Evolutionary conservation across 371 early-diverging fungal genomes (phyloP), one percentile per base, ranked within the genome.

Genomic region (Rhizomucor pusillus): DNA sequence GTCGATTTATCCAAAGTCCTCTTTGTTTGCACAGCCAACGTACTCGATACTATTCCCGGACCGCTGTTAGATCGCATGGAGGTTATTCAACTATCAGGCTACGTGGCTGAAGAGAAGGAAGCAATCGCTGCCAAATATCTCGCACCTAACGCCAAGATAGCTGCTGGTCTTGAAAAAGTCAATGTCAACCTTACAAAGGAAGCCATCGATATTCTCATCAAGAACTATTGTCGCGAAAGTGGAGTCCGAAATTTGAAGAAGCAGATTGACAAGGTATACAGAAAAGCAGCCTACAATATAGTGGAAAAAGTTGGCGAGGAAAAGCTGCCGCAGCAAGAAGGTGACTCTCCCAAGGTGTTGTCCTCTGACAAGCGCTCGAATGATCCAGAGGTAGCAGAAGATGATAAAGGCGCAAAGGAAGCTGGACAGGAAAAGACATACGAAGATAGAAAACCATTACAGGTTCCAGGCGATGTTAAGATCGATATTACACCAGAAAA

Each of bases 31-130:
- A 98, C 99, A 0, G 99, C 99, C 47, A 98, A 98, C 61, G 87
- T 90, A 3, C 76, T 90, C 9, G 97, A 97, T 46, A 96, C 97
- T 13, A 97, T 98, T 33, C 98, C 99, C 6, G 93, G 86, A 3
- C 99, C 99, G 10, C 80, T 98, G 16, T 78, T 97, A 29, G 99
- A 98, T 77, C 91, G 99, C 61, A 97, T 97, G 98, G 97, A 97
- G 69, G 87, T 97, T 7, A 97, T 98, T 50, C 85, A 90, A 19
- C 81, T 98, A 2, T 93, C 95, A 23, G 97, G 97, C 4, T 98
- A 98, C 63, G 86, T 97, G 50, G 91, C 94, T 4, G 95, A 97
- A 66, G 99, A 98, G 67, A 98, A 98, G 69, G 85, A 90, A 1
- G 92, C 92, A 14, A 98, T 98, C 65, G 95, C 97, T n/a, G 74